Evolutionary conservation across 2,329 filamentous ascomycete genomes (phyloP).

Genomic region (Alternaria metachromatica): DNA sequence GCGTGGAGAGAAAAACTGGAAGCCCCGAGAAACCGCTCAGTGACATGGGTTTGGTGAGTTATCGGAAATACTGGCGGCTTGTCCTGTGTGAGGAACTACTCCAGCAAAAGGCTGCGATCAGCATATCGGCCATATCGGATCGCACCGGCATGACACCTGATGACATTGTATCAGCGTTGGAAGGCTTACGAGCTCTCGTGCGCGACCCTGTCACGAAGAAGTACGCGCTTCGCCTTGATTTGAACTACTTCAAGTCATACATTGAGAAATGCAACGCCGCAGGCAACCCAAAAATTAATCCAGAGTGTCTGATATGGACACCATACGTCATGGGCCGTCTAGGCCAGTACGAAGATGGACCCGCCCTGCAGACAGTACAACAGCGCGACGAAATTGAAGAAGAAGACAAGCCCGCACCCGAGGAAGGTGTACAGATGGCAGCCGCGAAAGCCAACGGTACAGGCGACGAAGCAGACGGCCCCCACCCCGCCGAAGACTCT

Average conservation of each 20-base stretch:
- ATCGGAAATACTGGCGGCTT: slow-evolving; percentile 95
- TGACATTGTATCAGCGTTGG: slow-evolving; percentile 92
- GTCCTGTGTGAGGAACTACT: slow-evolving; percentile 85
- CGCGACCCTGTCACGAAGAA: slow-evolving; percentile 86
- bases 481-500: slow-evolving; percentile 37
- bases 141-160: slow-evolving; percentile 95
- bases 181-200: slow-evolving; percentile 87
- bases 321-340: slow-evolving; percentile 95
- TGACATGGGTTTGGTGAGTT: slow-evolving; percentile 97
- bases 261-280: slow-evolving; percentile 89
- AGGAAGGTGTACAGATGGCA: slow-evolving; percentile 54
- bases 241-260: slow-evolving; percentile 84
- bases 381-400: slow-evolving; percentile 76
- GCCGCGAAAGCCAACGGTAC: slow-evolving; percentile 34
- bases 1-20: slow-evolving; percentile 90
- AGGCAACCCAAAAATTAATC: slow-evolving; percentile 83
- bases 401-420: slow-evolving; percentile 48
- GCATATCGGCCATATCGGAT: slow-evolving; percentile 74
- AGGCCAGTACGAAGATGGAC: slow-evolving; percentile 82
- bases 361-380: slow-evolving; percentile 83
- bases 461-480: slow-evolving; percentile 17
- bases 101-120: slow-evolving; percentile 63
- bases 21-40: slow-evolving; percentile 97
- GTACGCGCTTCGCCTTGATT: slow-evolving; percentile 88
- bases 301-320: slow-evolving; percentile 86